Base-by-base conservation (phyloP, 2,329 filamentous ascomycete species). In the Didymella pomorum region DNA sequence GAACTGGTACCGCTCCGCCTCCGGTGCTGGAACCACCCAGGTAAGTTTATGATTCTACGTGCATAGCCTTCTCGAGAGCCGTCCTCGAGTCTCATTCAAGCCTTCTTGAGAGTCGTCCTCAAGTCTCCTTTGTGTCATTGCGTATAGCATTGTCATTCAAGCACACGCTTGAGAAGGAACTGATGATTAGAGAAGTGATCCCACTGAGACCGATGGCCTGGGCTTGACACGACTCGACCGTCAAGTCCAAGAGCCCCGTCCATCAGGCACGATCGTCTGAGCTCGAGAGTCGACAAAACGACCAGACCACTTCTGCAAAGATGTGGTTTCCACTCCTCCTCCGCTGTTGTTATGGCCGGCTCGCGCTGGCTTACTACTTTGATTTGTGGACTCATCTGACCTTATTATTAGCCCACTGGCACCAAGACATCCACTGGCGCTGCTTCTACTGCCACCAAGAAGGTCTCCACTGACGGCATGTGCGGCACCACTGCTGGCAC, bases 1-100 rank as follows among this genome's bases (percentile, higher is more conserved):
- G 31, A 83, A 83, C 71, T 83, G 81, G 81, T 83, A 83, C 70
- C 80, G 83, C 63, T 67, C 64, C 71, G 68, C 68, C 41, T 65
- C 64, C 50, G 54, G 58, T 18, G 39, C 48, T 26, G 23, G 37
- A 10, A 45, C 41, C 28, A 56, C 58, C 31, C 52, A 57, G 48
- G 61, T 65, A 63, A 63, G 60, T 58, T 47, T 18, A 50, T 47
- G 37, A 52, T 62, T 53, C 50, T 46, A 12, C 37, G 41, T 53
- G 28, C 33, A 28, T 47, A 37, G 47, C 23, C 54, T 52, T 59
- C 35, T 59, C 44, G 42, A 55, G 47, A 56, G 56, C 23, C 50
- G 50, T 54, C 44, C 23, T 21, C 44, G 39, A 53, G 33, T 58
- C 33, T 54, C 50, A 23, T 54, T 45, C 11, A 23, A 41, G 45